Evolutionary conservation across 2,329 filamentous ascomycete species (phyloP), one percentile per base, ranked within the genome.

Genomic region (Spiromastix sp.): DNA sequence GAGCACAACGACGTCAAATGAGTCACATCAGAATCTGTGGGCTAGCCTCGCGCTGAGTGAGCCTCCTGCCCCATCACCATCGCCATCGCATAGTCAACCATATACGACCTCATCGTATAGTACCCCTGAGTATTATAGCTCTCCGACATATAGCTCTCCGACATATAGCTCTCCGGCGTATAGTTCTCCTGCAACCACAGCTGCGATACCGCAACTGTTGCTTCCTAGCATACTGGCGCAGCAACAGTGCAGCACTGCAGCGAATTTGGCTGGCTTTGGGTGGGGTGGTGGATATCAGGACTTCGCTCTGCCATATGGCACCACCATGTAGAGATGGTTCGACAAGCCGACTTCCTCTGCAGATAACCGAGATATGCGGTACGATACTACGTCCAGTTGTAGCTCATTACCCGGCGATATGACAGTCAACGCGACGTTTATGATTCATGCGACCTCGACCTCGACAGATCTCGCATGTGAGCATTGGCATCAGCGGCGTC

Each of bases 191-290:
- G 74, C 79, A 52, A 77, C 81, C 40, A 74, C 78, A 28, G 76
- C 83, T 15, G 76, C 84, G 32, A 79, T 93, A 45, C 75, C 85
- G 15, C 68, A 79, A 27, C 71, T 94, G 30, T 82, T 86, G 32
- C 70, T 95, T 36, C 86, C 87, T 28, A 94, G 85, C 65, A 83
- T 87, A 74, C 68, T 94, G 42, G 74, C 83, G 49, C 78, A 81
- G 42, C 85, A 85, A 57, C 70, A 76, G 50, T 96, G 89, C 62
- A 85, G 85, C 50, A 76, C 86, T 39, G 80, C 79, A 54, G 69
- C 79, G 42, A 80, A 78, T 41, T 86, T 82, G 66, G 73, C 75
- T 48, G 73, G 78, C 45, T 93, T 93, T 57, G 84, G 82, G 49
- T 94, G 85, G 84, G 51, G 49, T 4, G 85, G 84, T 59, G 72